phyloP scores from a whole-genome alignment of 495 filamentous ascomycete genomes.

The Filosporella fistucella region DNA sequence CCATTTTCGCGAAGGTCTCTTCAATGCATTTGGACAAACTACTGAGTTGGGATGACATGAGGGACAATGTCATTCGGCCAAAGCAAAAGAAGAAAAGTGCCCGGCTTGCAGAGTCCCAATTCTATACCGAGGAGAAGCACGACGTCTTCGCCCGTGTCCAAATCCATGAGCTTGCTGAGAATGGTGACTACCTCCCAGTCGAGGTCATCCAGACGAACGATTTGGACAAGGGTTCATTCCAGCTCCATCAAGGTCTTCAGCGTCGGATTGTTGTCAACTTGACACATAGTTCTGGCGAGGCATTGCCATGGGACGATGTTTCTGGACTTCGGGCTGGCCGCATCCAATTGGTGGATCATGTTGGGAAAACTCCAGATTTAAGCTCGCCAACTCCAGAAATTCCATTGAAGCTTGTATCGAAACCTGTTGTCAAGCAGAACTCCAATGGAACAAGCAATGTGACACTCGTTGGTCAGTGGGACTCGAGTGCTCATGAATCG shows the following conservation, averaged over 20 bases:
- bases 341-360: slow-evolving; percentile 76
- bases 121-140: slow-evolving; percentile 87
- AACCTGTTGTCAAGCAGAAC: slow-evolving; percentile 73
- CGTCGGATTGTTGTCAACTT: slow-evolving; percentile 81
- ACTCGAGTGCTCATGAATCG: slow-evolving; percentile 88
- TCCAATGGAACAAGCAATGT: slow-evolving; percentile 89
- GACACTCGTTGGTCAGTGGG: slow-evolving; percentile 87
- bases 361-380: slow-evolving; percentile 78
- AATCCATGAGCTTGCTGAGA: slow-evolving; percentile 85
- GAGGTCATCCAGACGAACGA: slow-evolving; percentile 84
- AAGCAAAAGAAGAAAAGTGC: slow-evolving; percentile 60
- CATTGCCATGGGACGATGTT: slow-evolving; percentile 81
- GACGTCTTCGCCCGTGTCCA: slow-evolving; percentile 86
- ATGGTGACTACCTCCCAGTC: slow-evolving; percentile 85
- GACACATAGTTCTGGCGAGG: slow-evolving; percentile 83
- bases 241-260: slow-evolving; percentile 93
- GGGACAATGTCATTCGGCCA: slow-evolving; percentile 56
- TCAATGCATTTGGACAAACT: slow-evolving; percentile 95
- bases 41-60: slow-evolving; percentile 98
- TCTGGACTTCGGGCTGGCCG: slow-evolving; percentile 68
- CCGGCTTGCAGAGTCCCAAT: slow-evolving; percentile 84
- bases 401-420: slow-evolving; percentile 66
- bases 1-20: slow-evolving; percentile 87
- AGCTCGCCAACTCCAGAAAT: slow-evolving; percentile 68
- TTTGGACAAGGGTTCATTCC: slow-evolving; percentile 81